Evolutionary conservation across 176 grass and related monocot species (phyloP).

Genomic region (Miscanthus lutarioriparius): DNA sequence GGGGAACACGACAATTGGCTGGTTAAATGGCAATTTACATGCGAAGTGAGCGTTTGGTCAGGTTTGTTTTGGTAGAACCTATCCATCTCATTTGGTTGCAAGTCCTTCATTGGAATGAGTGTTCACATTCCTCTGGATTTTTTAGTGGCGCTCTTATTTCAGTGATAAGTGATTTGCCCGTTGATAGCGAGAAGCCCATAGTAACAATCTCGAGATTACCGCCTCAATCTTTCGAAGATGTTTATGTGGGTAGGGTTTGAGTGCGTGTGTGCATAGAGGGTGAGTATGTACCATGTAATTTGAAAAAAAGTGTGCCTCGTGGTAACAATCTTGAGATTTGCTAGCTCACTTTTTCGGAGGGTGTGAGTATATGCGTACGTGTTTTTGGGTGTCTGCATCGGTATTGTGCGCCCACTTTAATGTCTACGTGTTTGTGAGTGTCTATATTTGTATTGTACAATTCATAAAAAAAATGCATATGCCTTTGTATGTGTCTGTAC

Average conservation of each 20-base stretch:
- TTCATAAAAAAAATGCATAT: too few relatives aligned
- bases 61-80: too few relatives aligned
- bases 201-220: neutral
- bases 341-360: neutral
- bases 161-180: neutral
- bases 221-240: neutral
- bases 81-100: too few relatives aligned
- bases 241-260: neutral
- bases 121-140: neutral
- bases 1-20: neutral
- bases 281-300: too few relatives aligned
- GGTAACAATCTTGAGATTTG: neutral
- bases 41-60: neutral
- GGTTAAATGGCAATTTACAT: neutral
- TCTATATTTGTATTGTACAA: too few relatives aligned
- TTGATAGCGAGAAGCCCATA: neutral
- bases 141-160: neutral
- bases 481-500: too few relatives aligned
- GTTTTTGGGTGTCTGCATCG: too few relatives aligned
- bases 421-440: too few relatives aligned
- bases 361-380: too few relatives aligned
- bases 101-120: neutral
- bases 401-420: too few relatives aligned
- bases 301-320: neutral
- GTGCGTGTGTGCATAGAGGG: accelerated